Conservation (phyloP, 1,284 basidiomycete species). For the Lentinus polychrous region DNA sequence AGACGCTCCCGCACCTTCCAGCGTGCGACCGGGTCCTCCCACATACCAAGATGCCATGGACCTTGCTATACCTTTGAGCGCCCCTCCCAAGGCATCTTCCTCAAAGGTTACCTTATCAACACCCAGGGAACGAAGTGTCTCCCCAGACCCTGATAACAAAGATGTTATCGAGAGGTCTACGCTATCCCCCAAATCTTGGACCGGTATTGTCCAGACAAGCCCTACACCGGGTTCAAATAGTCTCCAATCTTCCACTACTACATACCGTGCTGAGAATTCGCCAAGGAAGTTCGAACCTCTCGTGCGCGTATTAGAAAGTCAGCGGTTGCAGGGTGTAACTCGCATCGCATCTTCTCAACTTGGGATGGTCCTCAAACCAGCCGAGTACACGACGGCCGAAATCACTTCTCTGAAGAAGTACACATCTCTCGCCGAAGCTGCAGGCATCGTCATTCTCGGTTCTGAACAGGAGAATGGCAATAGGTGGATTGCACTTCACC, state of each 20-base stretch:
- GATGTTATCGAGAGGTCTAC: too few species aligned
- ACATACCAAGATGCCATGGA: too few species aligned
- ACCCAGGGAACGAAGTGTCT: too few species aligned
- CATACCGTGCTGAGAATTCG: background rate
- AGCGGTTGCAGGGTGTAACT: constrained; percentile 25
- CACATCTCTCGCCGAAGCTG: constrained; percentile 35
- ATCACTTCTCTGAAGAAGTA: constrained; percentile 43
- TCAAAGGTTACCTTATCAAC: too few species aligned
- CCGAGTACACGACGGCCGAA: constrained; percentile 39
- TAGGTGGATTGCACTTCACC: constrained; percentile 39
- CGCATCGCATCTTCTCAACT: constrained; percentile 22
- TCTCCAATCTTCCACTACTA: background rate
- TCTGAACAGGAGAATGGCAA: constrained; percentile 19
- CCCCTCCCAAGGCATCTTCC: too few species aligned
- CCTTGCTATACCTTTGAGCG: too few species aligned
- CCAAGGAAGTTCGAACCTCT: constrained; percentile 12
- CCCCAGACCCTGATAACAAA: too few species aligned
- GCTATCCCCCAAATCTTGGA: too few species aligned
- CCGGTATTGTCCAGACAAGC: too few species aligned
- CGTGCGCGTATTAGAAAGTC: constrained; percentile 22
- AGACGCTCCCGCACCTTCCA: background rate
- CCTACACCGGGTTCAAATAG: too few species aligned
- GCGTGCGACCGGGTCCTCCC: too few species aligned
- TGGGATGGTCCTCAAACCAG: constrained; percentile 19
- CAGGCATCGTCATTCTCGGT: constrained; percentile 30